Percentiles rank a stretch among this genome's conserved stretches.
Evolutionary conservation across 2,329 filamentous ascomycete species (phyloP).

Genomic region (Ophiostoma novo-ulmi): DNA sequence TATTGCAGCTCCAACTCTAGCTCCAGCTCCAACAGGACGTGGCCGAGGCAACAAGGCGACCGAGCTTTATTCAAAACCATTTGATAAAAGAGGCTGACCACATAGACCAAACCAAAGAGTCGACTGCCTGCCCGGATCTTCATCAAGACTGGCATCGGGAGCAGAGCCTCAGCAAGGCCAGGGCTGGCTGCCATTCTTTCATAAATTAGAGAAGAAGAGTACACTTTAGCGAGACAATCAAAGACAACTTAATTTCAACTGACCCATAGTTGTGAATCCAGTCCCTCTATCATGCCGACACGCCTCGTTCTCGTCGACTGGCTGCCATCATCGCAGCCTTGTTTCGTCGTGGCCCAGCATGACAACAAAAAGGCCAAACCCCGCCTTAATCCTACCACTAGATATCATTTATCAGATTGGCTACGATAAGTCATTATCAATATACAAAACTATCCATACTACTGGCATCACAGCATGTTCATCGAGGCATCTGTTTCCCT

Average conservation of each 20-base stretch:
- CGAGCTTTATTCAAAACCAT: neutral
- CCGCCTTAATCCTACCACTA: neutral
- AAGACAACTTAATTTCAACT: too few relatives aligned
- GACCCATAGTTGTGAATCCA: too few relatives aligned
- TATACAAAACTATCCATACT: neutral
- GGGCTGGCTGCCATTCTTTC: neutral
- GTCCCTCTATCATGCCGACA: neutral
- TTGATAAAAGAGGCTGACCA: neutral
- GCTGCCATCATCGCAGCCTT: neutral
- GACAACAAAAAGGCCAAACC: neutral
- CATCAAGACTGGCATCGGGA: neutral
- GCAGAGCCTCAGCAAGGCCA: neutral
- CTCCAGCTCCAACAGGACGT: neutral
- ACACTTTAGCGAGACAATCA: too few relatives aligned
- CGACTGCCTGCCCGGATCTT: neutral
- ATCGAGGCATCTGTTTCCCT: neutral
- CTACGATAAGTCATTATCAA: too few relatives aligned
- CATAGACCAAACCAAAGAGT: neutral
- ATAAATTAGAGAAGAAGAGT: neutral
- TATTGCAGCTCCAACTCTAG: neutral
- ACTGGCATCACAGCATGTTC: neutral
- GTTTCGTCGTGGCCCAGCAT: neutral
- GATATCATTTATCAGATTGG: too few relatives aligned
- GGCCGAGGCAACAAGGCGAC: neutral
- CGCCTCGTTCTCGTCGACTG: constrained; percentile 4